Percentiles rank a stretch among this genome's conserved stretches.
phyloP scores from a whole-genome alignment of 1,284 basidiomycete genomes.

The Sphaerobolus stellatus region DNA sequence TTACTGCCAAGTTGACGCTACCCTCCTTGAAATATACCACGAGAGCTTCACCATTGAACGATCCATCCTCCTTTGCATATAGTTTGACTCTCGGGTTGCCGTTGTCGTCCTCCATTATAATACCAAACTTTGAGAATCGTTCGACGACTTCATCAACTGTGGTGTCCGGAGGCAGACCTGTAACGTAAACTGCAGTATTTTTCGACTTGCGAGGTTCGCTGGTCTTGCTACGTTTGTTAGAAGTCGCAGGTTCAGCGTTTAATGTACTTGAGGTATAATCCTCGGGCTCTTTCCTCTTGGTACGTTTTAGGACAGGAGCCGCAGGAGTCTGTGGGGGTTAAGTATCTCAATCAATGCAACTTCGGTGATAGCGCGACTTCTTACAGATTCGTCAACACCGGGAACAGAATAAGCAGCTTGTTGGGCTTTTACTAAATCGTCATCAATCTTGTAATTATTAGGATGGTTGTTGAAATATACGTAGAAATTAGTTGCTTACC shows the following conservation, averaged over 20 bases:
- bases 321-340: conserved; percentile 65
- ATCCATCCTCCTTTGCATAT: conserved; percentile 87
- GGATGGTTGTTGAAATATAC: conserved; percentile 11
- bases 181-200: conserved; percentile 93
- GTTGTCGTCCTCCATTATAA: conserved; percentile 88
- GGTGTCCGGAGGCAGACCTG: conserved; percentile 78
- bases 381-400: conserved; percentile 89
- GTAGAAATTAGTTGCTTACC: conserved; percentile 55
- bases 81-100: conserved; percentile 91
- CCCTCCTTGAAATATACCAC: conserved; percentile 98
- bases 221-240: conserved; percentile 61
- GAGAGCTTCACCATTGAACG: conserved; percentile 92
- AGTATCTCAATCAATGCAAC: conserved; percentile 16
- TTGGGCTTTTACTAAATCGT: conserved; percentile 79
- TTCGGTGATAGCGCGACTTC: conserved; percentile 28
- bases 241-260: conserved; percentile 43
- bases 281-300: conserved; percentile 77
- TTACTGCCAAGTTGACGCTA: conserved; percentile 84
- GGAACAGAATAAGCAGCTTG: conserved; percentile 89
- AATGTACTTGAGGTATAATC: conserved; percentile 69
- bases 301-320: conserved; percentile 67
- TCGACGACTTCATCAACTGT: conserved; percentile 74
- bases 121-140: conserved; percentile 87
- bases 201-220: conserved; percentile 62
- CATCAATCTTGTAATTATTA: conserved; percentile 59